A percentile compares a stretch with the other conserved stretches of the same genome.
Evolutionary conservation across 2,329 filamentous ascomycete species (phyloP).

Genomic region (Leptographium lundbergii): DNA sequence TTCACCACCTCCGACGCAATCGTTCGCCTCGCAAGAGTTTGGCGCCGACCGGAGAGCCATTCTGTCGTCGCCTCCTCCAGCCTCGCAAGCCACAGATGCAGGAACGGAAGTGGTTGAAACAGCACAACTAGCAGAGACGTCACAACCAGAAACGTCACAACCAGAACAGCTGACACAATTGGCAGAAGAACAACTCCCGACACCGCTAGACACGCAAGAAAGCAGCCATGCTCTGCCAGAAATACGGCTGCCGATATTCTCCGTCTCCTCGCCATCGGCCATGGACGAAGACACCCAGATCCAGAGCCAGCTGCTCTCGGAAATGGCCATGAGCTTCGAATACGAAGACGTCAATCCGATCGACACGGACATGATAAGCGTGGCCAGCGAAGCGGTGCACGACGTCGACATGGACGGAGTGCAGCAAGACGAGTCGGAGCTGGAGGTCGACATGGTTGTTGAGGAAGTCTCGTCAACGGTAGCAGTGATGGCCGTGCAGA

Average conservation of each 20-base stretch:
- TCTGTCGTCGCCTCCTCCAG: background rate
- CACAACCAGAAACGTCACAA: background rate
- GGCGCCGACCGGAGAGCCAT: background rate
- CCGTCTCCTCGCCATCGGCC: background rate
- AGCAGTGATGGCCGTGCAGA: background rate
- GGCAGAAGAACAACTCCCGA: constrained; percentile 1
- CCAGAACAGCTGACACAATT: background rate
- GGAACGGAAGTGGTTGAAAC: background rate
- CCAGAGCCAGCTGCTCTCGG: constrained; percentile 11
- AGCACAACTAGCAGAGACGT: background rate
- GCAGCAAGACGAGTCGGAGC: background rate
- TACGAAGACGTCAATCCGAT: background rate
- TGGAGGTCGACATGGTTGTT: background rate
- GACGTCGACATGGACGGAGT: background rate
- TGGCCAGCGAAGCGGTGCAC: background rate
- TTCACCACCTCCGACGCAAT: constrained; percentile 3
- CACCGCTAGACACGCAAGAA: constrained; percentile 8
- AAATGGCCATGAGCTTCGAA: constrained; percentile 11
- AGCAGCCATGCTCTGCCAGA: background rate
- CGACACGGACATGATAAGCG: constrained; percentile 7
- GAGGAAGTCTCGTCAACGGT: constrained; percentile 1
- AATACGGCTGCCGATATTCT: background rate
- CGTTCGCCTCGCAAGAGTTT: background rate
- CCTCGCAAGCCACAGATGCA: background rate
- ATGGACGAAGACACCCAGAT: constrained; percentile 9